Evolutionary conservation across 352 stramenopile genomes (phyloP), one percentile per base, ranked within the genome.

Genomic region (Phytopythium aichiense): DNA sequence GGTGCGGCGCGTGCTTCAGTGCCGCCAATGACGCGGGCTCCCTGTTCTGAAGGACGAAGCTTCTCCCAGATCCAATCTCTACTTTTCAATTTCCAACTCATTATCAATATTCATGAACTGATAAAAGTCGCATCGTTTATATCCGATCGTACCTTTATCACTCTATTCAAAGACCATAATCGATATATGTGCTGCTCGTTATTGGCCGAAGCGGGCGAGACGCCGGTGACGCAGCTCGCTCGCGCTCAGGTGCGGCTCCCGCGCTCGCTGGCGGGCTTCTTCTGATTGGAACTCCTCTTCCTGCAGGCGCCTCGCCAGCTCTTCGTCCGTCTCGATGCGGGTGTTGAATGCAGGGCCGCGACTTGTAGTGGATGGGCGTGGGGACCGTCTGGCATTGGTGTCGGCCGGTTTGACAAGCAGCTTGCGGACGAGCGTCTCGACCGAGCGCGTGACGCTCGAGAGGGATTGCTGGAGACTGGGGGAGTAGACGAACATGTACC

Each of bases 401-500:
- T 12, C 30, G 18, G 25, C 18, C 7, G 40, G 38, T 13, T 50
- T 50, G 42, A 45, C 52, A 0, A 58, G 51, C 55, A 60, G 8
- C 38, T 35, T 22, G 40, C 38, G 55, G 45, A 18, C 42, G 25
- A 51, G n/a, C 7, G 22, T 16, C 18, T 61, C 56, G 23, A 43
- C 20, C 43, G 15, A 18, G 33, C 56, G 56, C 8, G 43, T 30
- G 2, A 8, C 28, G n/a, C 23, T 43, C 30, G 43, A 52, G 15
- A 61, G 38, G 13, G 69, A 50, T 4, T 40, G 42, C 16, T 79
- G 58, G 40, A 64, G 61, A 16, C 70, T 67, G n/a, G 72, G 68
- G 5, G 56, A 77, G 46, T 63, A 30, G 4, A 74, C 59, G 50
- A 74, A 77, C 16, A 74, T 49, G 22, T 76, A 79, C 23, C 72